These are phyloP conservation scores for Auricularia sp. DNA, from an alignment of 768 basidiomycete species.

Conservation along the genomic window DNA sequence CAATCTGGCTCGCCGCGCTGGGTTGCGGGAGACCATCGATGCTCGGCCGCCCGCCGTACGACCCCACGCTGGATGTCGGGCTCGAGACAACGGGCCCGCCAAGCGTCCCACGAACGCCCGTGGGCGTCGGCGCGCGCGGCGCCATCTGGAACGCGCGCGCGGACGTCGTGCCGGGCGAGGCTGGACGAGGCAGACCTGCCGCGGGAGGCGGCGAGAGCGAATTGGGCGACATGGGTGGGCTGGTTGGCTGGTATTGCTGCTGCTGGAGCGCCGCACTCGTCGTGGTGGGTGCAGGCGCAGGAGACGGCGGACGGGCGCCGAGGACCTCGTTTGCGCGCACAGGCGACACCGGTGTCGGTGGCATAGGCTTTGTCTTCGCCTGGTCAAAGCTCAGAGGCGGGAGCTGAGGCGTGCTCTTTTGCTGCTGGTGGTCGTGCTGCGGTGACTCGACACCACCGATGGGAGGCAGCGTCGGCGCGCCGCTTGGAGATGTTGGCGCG, in stretches of 20 bases:
- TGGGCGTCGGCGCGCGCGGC: not conserved
- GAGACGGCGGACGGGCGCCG: constrained; percentile 4
- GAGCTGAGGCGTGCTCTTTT: constrained; percentile 33
- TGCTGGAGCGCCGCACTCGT: not conserved
- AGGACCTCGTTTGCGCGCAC: not conserved
- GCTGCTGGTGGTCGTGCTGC: not conserved
- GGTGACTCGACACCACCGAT: not conserved
- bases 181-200: not conserved
- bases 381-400: constrained; percentile 46
- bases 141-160: not conserved
- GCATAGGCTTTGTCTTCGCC: constrained; percentile 3
- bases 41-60: not conserved
- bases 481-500: constrained; percentile 8
- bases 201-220: not conserved
- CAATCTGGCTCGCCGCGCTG: not conserved
- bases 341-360: constrained; percentile 1
- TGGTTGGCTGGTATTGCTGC: not conserved
- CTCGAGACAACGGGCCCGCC: not conserved
- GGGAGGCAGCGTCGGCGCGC: constrained; percentile 1
- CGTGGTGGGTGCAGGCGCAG: constrained; percentile 11
- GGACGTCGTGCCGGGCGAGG: not conserved
- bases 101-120: not conserved
- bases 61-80: not conserved
- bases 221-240: not conserved
- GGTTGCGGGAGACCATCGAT: not conserved